phyloP scores from a whole-genome alignment of 352 stramenopile species.

The Hyaloperonospora brassicae region DNA sequence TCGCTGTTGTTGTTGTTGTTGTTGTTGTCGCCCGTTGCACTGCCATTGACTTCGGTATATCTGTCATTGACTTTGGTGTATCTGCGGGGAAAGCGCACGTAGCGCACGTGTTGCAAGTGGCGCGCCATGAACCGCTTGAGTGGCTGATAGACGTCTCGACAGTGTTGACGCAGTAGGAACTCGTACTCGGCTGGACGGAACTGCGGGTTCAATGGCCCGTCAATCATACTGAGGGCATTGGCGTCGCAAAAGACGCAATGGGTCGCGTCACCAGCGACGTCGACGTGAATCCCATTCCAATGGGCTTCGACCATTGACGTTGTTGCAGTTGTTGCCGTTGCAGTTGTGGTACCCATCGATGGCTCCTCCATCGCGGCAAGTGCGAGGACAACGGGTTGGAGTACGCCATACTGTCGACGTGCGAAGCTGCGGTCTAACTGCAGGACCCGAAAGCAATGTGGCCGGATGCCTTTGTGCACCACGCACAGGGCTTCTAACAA shows the following conservation, averaged over 20 bases:
- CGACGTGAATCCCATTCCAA: constrained; percentile 20
- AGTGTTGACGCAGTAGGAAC: constrained; percentile 27
- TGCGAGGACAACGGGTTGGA: constrained; percentile 17
- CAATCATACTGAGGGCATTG: constrained; percentile 21
- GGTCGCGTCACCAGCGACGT: constrained; percentile 14
- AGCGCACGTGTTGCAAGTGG: constrained; percentile 24
- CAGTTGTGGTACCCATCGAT: neutral
- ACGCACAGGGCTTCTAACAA: constrained; percentile 27
- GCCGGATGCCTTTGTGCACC: constrained; percentile 18
- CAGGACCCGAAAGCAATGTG: constrained; percentile 23
- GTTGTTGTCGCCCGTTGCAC: too few species aligned
- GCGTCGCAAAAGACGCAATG: constrained; percentile 18
- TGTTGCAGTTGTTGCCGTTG: constrained; percentile 12
- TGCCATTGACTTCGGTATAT: too few species aligned
- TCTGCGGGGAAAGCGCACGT: constrained; percentile 11
- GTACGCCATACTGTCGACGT: constrained; percentile 20
- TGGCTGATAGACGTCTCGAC: constrained; percentile 21
- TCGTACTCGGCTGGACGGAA: constrained; percentile 24
- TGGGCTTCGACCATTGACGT: constrained; percentile 23
- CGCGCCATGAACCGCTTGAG: constrained; percentile 27
- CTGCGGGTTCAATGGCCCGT: constrained; percentile 20
- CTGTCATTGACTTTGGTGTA: constrained; percentile 13
- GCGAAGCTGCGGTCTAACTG: constrained; percentile 25
- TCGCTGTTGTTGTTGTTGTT: too few species aligned
- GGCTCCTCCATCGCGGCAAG: constrained; percentile 8